These are phyloP conservation scores for Kwoniella shivajii DNA, from an alignment of 1,284 basidiomycete genomes.

Conservation along the genomic window DNA sequence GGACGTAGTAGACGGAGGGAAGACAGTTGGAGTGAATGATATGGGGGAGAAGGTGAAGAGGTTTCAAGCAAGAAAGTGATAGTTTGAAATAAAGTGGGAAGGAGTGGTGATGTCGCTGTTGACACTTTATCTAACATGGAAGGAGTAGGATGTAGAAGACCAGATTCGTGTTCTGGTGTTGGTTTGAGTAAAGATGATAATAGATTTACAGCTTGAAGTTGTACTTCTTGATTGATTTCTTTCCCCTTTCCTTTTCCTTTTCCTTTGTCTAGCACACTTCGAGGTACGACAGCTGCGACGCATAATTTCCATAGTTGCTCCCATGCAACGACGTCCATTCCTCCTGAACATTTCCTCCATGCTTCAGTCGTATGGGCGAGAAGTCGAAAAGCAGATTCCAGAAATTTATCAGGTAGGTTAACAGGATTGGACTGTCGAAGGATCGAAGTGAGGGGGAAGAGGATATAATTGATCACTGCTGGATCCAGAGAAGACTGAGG, in stretches of 20 bases:
- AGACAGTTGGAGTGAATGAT: slow-evolving; percentile 64
- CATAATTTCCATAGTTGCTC: slow-evolving; percentile 81
- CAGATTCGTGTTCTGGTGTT: not conserved
- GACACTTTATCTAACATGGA: slow-evolving; percentile 57
- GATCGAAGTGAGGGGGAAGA: slow-evolving; percentile 81
- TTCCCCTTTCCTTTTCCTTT: slow-evolving; percentile 66
- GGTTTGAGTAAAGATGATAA: slow-evolving; percentile 38
- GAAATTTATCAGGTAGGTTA: slow-evolving; percentile 72
- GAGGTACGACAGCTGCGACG: slow-evolving; percentile 58
- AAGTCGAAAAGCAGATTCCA: slow-evolving; percentile 71
- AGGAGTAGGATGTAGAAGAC: slow-evolving; percentile 52
- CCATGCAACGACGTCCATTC: slow-evolving; percentile 62
- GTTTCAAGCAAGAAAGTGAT: slow-evolving; percentile 67
- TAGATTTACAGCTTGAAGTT: slow-evolving; percentile 36
- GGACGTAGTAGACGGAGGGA: slow-evolving; percentile 65
- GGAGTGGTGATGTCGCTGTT: slow-evolving; percentile 56
- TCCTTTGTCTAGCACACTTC: slow-evolving; percentile 59
- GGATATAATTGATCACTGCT: slow-evolving; percentile 76
- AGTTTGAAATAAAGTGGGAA: slow-evolving; percentile 80
- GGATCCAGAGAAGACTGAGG: slow-evolving; percentile 58
- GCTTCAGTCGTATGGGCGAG: slow-evolving; percentile 66
- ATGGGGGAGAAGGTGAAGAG: slow-evolving; percentile 59
- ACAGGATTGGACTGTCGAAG: slow-evolving; percentile 69
- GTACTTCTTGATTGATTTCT: slow-evolving; percentile 43
- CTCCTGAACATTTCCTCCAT: slow-evolving; percentile 73